phyloP scores from a whole-genome alignment of 2,329 filamentous ascomycete species.

The Zarea fungicola region DNA sequence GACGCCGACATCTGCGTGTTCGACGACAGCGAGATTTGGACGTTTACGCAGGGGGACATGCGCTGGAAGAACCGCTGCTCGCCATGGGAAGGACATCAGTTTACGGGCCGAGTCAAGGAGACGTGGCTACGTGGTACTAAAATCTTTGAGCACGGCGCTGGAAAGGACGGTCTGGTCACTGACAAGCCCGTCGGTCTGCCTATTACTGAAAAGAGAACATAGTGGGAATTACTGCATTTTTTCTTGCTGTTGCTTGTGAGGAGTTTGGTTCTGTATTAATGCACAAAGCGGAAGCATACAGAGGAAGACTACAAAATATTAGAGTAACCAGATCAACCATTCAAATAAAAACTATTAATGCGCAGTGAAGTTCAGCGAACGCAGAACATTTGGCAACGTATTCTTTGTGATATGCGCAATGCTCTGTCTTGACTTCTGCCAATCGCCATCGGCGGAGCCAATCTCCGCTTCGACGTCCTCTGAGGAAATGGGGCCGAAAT shows the following conservation, averaged over 20 bases:
- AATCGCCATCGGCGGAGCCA: no score
- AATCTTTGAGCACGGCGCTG: conserved; percentile 64
- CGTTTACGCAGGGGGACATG: conserved; percentile 72
- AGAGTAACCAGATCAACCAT: no score
- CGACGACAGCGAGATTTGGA: conserved; percentile 76
- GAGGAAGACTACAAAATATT: no score
- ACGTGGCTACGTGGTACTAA: conserved; percentile 77
- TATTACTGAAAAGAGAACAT: conserved; percentile 56
- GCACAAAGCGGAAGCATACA: no score
- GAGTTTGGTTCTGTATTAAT: no score
- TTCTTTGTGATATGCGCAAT: no score
- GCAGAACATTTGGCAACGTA: no score
- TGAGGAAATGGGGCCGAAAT: no score
- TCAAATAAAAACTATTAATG: no score
- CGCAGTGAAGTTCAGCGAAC: no score
- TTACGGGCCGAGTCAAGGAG: conserved; percentile 74
- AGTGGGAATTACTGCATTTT: conserved; percentile 1
- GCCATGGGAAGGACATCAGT: conserved; percentile 77
- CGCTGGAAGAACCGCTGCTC: conserved; percentile 91
- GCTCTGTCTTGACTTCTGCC: no score
- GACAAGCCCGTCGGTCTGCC: conserved; percentile 44
- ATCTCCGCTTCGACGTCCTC: no score
- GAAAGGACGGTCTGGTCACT: conserved; percentile 44
- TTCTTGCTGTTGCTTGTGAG: neutral
- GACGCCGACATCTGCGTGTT: conserved; percentile 92